These are phyloP conservation scores for Ceratocystis colombiana DNA, from an alignment of 2,329 filamentous ascomycete species.

Conservation along the genomic window DNA sequence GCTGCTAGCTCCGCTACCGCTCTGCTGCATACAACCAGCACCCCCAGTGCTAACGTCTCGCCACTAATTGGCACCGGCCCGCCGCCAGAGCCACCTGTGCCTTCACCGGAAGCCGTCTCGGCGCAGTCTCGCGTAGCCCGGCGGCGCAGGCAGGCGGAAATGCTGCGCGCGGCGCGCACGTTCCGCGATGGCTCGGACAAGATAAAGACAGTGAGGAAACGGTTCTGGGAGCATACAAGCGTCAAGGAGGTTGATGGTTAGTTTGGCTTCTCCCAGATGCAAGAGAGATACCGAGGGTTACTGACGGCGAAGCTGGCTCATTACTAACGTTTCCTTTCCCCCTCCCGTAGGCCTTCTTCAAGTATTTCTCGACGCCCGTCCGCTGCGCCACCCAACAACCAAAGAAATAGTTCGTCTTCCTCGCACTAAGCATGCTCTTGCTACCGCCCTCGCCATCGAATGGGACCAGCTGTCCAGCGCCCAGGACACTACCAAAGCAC, in stretches of 20 bases:
- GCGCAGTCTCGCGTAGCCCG: constrained; percentile 39
- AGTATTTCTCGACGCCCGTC: constrained; percentile 65
- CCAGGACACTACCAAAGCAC: constrained; percentile 72
- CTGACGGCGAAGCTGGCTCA: background rate
- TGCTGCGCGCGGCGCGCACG: constrained; percentile 44
- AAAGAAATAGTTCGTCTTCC: constrained; percentile 66
- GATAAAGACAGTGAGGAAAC: constrained; percentile 46
- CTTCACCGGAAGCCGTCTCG: constrained; percentile 33
- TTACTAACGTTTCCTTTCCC: background rate
- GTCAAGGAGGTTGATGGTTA: constrained; percentile 58
- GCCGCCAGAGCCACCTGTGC: constrained; percentile 46
- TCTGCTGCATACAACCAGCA: constrained; percentile 30
- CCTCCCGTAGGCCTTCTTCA: constrained; percentile 37
- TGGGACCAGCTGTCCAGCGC: constrained; percentile 80
- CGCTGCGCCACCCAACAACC: constrained; percentile 65
- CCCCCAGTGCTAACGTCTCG: constrained; percentile 39
- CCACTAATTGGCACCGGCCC: constrained; percentile 49
- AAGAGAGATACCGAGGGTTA: no score
- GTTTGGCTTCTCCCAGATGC: constrained; percentile 22
- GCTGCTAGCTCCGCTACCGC: background rate
- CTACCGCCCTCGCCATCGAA: constrained; percentile 76
- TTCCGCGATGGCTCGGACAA: constrained; percentile 34
- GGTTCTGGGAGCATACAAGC: constrained; percentile 81
- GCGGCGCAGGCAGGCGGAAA: constrained; percentile 44
- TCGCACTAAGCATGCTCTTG: constrained; percentile 65